Evolutionary conservation across 1,284 basidiomycete species (phyloP), one percentile per base, ranked within the genome.

Genomic region (Leucocoprinus gongylophorus): DNA sequence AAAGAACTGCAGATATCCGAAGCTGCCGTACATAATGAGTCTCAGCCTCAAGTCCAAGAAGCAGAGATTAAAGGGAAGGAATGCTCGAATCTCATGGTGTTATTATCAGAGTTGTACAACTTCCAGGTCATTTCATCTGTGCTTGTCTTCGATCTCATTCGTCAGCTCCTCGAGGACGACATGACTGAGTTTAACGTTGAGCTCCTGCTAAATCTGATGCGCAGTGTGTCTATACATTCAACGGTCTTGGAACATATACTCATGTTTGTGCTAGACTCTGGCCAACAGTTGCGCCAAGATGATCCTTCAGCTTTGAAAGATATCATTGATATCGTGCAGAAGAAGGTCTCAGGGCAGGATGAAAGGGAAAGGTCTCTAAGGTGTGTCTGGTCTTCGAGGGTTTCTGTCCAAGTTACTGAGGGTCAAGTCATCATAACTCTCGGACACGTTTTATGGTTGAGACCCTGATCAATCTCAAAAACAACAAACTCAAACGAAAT

Each of bases 41-140:
- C 30, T 7, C 46, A 23, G 50, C 58, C 43, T 38, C 50, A 8
- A 52, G 61, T 54, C 21, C 21, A 58, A 55, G 8, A 59, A 58
- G 44, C 67, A 35, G 68, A 71, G 7, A 61, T 55, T 2, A 56
- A 70, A 8, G 86, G 88, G 29, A 97, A 97, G 67, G 91, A 97
- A 65, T 86, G 85, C 55, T 83, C 88, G 15, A 99, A 99, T 65
- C 71, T 99, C 28, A 76, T 95, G 30, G 82, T 91, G 0, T 77
- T 99, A 8, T 72, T 97, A 20, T 89, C 92, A 2, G 92, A 98
- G 64, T 71, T 99, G 33, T 98, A 98, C 74, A 98, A 98, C 65
- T 91, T 97, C 62, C 89, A 92, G 66, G 90, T 98, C 21, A 79
- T 98, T 42, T 92, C 91, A 1, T 91, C 85, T 54, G 75, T 88